Evolutionary conservation across 495 filamentous ascomycete genomes (phyloP), one percentile per base, ranked within the genome.

Genomic region (Talaromyces liani): DNA sequence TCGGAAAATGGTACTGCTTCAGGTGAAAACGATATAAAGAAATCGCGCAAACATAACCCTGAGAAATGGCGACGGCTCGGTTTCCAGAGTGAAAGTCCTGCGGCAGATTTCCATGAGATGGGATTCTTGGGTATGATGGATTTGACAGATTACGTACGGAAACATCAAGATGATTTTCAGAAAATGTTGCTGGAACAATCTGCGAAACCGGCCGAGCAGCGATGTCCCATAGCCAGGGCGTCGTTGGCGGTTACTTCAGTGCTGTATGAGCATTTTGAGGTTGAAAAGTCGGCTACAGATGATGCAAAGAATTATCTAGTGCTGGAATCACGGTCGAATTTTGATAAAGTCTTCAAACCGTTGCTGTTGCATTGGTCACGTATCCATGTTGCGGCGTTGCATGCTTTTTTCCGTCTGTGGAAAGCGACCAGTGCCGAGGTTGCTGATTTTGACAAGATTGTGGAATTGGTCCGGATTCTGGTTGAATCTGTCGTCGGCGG

Each of bases 81-180:
- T 3, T 99, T 99, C 69, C 90, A 94, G 73, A 88, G 91, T 0
- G 95, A 98, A 71, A 90, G 82, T 63, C 94, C 94, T 9, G 87
- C 87, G 0, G 75, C 79, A 65, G 94, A 98, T 67, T 98, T 99
- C 73, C 86, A 92, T 2, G 80, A 85, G 25, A 87, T 88, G 18
- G 94, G 94, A 2, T 98, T 93, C 71, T 74, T 99, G 49, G 94
- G 95, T 22, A 91, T 99, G 87, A 96, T 98, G 92, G 94, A 99
- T 73, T 71, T 98, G 69, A 92, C 91, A 6, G 92, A 98, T 73
- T 99, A 90, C 72, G 90, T 96, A 57, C 82, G 88, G 66, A 95
- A 90, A 69, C 86, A 95, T 66, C 91, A 96, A 69, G 92, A 97
- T 71, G 85, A 86, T 36, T 98, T 94, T 67, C 93, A 96, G 68